phyloP scores from a whole-genome alignment of 2,329 filamentous ascomycete species.

The Lasiodiplodia gonubiensis region DNA sequence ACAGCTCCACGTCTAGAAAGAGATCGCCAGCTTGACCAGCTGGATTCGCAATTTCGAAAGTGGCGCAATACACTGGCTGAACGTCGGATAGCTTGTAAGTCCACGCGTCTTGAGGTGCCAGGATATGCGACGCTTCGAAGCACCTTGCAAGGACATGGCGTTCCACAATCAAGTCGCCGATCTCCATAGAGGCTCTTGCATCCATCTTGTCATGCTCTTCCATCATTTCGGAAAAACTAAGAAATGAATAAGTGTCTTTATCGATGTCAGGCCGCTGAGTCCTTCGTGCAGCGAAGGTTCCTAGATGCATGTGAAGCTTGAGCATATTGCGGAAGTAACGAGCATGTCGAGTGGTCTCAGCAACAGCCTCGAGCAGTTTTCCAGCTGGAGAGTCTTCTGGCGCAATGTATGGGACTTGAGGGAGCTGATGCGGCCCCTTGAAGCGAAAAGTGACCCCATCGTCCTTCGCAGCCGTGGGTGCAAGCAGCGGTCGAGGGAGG shows the following conservation, averaged over 20 bases:
- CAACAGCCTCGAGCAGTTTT: neutral
- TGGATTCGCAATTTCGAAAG: constrained; percentile 15
- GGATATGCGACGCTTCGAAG: constrained; percentile 9
- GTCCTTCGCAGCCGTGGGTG: neutral
- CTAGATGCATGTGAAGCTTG: neutral
- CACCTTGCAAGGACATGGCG: constrained; percentile 1
- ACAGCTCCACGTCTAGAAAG: constrained; percentile 8
- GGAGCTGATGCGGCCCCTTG: neutral
- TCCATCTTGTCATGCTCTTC: neutral
- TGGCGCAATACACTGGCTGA: constrained; percentile 18
- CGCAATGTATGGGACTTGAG: neutral
- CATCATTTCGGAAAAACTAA: constrained; percentile 8
- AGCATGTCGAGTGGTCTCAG: neutral
- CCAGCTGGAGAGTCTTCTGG: neutral
- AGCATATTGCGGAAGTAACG: constrained; percentile 2
- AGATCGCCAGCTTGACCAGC: neutral
- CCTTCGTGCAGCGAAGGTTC: constrained; percentile 15
- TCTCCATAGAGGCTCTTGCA: constrained; percentile 3
- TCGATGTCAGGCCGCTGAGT: neutral
- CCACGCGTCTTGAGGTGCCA: neutral
- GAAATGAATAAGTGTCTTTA: neutral
- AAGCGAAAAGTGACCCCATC: neutral
- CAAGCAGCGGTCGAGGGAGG: neutral
- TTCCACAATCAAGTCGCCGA: constrained; percentile 16
- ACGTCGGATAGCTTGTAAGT: neutral